These are phyloP conservation scores for Prunus armeniaca DNA, from an alignment of 306 rosid species.

Conservation along the genomic window DNA sequence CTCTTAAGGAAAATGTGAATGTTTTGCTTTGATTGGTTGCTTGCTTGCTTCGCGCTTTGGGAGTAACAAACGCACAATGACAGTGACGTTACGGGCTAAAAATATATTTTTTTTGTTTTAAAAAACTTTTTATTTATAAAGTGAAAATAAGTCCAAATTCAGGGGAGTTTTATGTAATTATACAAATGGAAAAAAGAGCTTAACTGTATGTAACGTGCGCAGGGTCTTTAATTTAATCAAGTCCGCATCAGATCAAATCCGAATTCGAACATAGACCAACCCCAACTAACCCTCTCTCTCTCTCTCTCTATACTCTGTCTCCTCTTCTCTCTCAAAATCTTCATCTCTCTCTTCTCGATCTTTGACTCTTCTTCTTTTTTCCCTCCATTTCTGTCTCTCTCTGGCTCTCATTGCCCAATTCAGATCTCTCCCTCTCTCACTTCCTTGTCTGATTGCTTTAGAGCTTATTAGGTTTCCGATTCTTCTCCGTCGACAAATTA, in stretches of 20 bases:
- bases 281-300: neutral
- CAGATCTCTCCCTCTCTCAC: slow-evolving; percentile 1
- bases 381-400: no score
- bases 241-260: neutral
- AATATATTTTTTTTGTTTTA: neutral
- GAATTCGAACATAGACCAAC: no score
- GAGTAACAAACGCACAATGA: neutral
- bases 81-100: neutral
- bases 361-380: neutral
- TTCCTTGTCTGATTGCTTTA: neutral
- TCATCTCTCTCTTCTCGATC: neutral
- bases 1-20: neutral
- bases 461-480: neutral
- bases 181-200: neutral
- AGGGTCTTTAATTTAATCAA: neutral
- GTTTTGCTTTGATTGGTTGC: neutral
- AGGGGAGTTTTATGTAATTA: neutral
- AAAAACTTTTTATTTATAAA: neutral
- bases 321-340: neutral
- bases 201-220: neutral
- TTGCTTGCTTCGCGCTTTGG: neutral
- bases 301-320: neutral
- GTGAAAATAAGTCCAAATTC: neutral
- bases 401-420: neutral
- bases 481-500: neutral